phyloP scores from a whole-genome alignment of 116 monocot genomes.

The Phalaenopsis hybrid region DNA sequence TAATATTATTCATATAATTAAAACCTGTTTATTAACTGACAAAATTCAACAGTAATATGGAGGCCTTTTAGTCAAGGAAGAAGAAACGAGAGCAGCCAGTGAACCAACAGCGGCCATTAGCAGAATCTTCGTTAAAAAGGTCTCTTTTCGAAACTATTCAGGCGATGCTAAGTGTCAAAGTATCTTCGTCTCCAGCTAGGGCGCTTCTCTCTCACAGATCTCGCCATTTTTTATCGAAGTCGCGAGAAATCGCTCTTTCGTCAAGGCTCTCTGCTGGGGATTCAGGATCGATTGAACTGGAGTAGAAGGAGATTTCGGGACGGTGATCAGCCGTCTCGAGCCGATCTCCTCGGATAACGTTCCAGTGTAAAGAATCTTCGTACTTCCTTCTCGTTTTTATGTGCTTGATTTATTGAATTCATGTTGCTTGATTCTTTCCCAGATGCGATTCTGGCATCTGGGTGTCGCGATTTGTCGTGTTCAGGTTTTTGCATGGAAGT shows the following conservation, averaged over 20 bases:
- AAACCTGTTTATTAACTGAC: too few species aligned
- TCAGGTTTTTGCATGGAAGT: neutral
- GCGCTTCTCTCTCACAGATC: neutral
- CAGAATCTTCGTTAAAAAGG: neutral
- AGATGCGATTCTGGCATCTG: neutral
- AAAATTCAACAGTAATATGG: too few species aligned
- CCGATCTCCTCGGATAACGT: neutral
- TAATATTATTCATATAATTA: too few species aligned
- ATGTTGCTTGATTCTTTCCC: neutral
- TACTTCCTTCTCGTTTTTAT: neutral
- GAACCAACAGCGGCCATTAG: neutral
- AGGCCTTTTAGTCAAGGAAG: neutral
- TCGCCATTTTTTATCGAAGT: neutral
- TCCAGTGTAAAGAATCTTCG: neutral
- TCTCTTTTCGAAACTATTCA: neutral
- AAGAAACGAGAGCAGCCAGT: neutral
- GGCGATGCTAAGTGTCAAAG: neutral
- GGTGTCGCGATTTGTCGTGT: neutral
- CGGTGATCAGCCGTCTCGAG: slow-evolving; percentile 6
- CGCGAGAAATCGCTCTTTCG: neutral
- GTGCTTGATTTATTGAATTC: neutral
- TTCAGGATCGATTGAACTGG: neutral
- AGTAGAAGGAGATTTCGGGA: neutral
- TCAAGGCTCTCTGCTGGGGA: neutral
- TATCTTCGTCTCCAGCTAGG: neutral